Evolutionary conservation across 495 filamentous ascomycete genomes (phyloP), one percentile per base, ranked within the genome.

Genomic region (Margaritispora aquatica): DNA sequence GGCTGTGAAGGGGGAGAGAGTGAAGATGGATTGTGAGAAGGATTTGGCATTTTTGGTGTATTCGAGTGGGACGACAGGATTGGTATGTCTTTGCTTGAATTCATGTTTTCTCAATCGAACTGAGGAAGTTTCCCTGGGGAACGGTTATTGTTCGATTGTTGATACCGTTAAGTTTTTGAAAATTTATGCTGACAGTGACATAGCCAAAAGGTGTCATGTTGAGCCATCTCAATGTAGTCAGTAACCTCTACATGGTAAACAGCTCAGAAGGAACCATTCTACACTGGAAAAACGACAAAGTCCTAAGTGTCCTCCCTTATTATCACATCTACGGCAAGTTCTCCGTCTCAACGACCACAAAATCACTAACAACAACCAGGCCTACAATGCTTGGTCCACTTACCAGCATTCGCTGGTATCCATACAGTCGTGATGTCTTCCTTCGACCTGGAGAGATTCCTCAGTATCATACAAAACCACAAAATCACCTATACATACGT

Each of bases 11-110:
- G 55, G 27, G 13, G 38, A 24, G 7, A 69, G 11, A 66, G 66
- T 41, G 71, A 77, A 61, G 21, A 9, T 63, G 44, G 27, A 70
- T 61, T 0, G 34, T 20, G 27, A 52, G 15, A 80, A 70, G 80
- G 73, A 77, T 20, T 66, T 74, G 27, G 69, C 66, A 24, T 84
- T 76, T 63, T 68, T 71, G 59, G 57, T 75, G 64, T 91, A 91
- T 71, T 84, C 78, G 55, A 82, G 78, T 51, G 90, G 90, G 2
- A 96, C 90, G 8, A 95, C 90, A 0, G 90, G 90, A 2, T 75
- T 89, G 5, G 87, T 90, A 96, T 95, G 68, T 90, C n/a, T n/a
- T n/a, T n/a, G n/a, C n/a, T n/a, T n/a, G n/a, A n/a, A n/a, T n/a
- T n/a, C n/a, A n/a, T n/a, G n/a, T n/a, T n/a, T n/a, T n/a, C n/a